phyloP scores from a whole-genome alignment of 2,329 filamentous ascomycete genomes.

The Elsinoe australis region DNA sequence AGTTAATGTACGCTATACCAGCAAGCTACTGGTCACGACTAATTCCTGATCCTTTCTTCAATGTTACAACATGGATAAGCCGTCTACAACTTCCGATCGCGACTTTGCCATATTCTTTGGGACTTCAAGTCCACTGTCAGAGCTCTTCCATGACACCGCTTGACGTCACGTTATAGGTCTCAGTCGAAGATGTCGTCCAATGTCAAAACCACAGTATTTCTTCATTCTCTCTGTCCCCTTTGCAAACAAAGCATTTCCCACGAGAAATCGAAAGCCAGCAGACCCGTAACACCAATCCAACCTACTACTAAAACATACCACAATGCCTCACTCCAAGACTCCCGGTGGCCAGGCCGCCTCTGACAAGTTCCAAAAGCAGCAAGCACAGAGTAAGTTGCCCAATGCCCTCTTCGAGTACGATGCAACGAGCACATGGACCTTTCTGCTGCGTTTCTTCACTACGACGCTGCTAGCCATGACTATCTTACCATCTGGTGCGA shows the following conservation, averaged over 20 bases:
- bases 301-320: conserved; percentile 7
- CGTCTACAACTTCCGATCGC: no score
- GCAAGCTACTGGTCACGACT: no score
- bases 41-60: no score
- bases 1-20: no score
- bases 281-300: no score
- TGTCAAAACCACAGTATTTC: background rate
- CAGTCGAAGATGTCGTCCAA: no score
- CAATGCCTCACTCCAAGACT: conserved; percentile 25
- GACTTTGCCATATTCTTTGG: no score
- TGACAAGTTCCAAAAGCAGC: conserved; percentile 32
- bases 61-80: no score
- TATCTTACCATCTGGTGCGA: no score
- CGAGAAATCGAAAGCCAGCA: no score
- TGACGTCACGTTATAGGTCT: conserved; percentile 17
- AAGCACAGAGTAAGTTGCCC: conserved; percentile 27
- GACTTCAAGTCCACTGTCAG: background rate
- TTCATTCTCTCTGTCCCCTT: background rate
- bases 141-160: conserved; percentile 9
- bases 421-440: background rate
- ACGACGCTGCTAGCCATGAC: no score
- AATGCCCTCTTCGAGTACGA: background rate
- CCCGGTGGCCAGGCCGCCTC: conserved; percentile 27
- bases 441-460: background rate
- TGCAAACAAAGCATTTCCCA: background rate